Evolutionary conservation across 2,329 filamentous ascomycete species (phyloP).

Genomic region (Exophiala lecanii-corni): DNA sequence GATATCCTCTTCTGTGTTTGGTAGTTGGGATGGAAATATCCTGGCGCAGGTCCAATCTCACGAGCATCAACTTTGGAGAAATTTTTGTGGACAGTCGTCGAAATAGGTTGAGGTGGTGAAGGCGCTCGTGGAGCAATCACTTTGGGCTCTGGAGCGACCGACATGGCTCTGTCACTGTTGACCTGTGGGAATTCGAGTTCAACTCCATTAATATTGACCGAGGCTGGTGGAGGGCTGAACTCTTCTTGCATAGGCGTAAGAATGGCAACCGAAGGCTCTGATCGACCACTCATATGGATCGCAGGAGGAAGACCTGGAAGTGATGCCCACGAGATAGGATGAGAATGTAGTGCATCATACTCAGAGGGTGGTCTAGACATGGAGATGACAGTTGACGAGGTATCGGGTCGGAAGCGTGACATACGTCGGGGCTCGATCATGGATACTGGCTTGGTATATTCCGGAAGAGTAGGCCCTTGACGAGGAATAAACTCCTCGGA

Average conservation of each 20-base stretch:
- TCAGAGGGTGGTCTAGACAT: conserved; percentile 23
- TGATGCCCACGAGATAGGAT: conserved; percentile 27
- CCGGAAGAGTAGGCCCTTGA: conserved; percentile 15
- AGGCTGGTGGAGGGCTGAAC: conserved; percentile 22
- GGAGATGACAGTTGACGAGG: conserved; percentile 19
- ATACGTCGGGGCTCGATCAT: conserved; percentile 24
- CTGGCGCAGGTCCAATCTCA: conserved; percentile 8
- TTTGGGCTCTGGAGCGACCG: not conserved
- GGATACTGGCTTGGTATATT: conserved; percentile 19
- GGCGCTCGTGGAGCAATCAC: no score
- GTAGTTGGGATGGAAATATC: conserved; percentile 19
- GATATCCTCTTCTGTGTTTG: conserved; percentile 23
- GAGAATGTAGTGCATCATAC: conserved; percentile 26
- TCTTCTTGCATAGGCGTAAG: conserved; percentile 27
- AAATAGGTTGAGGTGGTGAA: conserved; percentile 8
- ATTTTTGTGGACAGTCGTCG: conserved; percentile 11
- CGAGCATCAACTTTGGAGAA: conserved; percentile 14
- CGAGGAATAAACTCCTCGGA: conserved; percentile 22
- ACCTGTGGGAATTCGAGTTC: conserved; percentile 17
- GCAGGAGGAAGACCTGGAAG: conserved; percentile 23
- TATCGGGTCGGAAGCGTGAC: conserved; percentile 13
- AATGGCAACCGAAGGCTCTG: conserved; percentile 18
- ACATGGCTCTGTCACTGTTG: conserved; percentile 3
- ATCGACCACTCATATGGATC: conserved; percentile 30
- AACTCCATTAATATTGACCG: conserved; percentile 20